Conservation (phyloP, 495 filamentous ascomycete species). For the Penicillium goetzii region DNA sequence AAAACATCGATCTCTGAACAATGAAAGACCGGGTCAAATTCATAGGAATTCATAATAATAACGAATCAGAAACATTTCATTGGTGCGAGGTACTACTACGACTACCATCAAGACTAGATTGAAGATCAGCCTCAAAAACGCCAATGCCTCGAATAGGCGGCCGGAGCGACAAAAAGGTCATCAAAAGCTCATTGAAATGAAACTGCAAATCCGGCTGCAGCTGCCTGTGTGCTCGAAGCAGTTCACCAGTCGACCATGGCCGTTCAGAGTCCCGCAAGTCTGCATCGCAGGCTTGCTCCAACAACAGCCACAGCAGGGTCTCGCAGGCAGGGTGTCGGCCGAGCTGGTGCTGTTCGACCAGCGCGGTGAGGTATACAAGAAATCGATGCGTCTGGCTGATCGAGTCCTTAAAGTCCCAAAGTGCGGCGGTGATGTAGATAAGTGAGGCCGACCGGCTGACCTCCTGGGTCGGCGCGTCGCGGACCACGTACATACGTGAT, state of each 20-base stretch:
- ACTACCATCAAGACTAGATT: background rate
- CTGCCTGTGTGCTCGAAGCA: conserved; percentile 42
- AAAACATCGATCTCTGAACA: too few relatives aligned
- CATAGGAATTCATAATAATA: background rate
- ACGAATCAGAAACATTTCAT: conserved; percentile 3
- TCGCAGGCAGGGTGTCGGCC: conserved; percentile 47
- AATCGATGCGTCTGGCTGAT: conserved; percentile 41
- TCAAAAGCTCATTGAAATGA: conserved; percentile 49
- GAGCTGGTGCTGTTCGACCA: conserved; percentile 40
- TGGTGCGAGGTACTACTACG: background rate
- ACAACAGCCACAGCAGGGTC: conserved; percentile 47
- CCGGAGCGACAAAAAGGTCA: conserved; percentile 42
- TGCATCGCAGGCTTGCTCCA: conserved; percentile 43
- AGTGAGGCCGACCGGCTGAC: conserved; percentile 44
- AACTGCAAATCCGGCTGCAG: conserved; percentile 48
- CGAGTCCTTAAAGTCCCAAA: conserved; percentile 46
- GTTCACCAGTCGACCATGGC: conserved; percentile 44
- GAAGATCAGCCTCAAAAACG: conserved; percentile 40
- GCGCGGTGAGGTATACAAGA: conserved; percentile 31
- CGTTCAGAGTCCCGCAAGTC: conserved; percentile 46
- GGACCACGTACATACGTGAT: conserved; percentile 47
- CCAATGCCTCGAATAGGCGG: conserved; percentile 40
- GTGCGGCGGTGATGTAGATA: conserved; percentile 45
- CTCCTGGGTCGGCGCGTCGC: conserved; percentile 41
- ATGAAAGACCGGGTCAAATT: background rate